These are phyloP conservation scores for Lactifluus rugatus DNA, from an alignment of 768 basidiomycete genomes.

Conservation along the genomic window DNA sequence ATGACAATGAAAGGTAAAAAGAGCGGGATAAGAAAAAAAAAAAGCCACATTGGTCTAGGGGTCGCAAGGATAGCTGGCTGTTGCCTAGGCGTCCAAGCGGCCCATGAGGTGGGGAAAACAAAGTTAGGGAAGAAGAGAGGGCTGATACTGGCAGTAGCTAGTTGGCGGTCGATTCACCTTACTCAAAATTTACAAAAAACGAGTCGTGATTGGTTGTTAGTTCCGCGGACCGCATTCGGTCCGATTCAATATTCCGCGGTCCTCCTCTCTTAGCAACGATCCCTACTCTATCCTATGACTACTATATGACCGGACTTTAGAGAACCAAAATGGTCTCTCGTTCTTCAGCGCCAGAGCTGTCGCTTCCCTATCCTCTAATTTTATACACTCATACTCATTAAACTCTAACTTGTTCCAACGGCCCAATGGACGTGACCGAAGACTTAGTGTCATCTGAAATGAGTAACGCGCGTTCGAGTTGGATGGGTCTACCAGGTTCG, in stretches of 20 bases:
- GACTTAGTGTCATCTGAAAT: conserved; percentile 62
- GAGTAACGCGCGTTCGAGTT: conserved; percentile 39
- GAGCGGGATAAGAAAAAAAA: not conserved
- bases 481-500: conserved; percentile 50
- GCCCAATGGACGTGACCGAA: conserved; percentile 73
- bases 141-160: too few species aligned
- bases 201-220: not conserved
- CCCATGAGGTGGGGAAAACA: conserved; percentile 7
- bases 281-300: conserved; percentile 5
- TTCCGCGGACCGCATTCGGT: not conserved
- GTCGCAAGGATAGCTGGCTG: not conserved
- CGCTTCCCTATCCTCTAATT: conserved; percentile 65
- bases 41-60: not conserved
- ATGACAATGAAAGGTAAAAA: not conserved
- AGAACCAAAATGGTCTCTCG: conserved; percentile 91
- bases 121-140: not conserved
- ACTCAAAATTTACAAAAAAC: not conserved
- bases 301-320: conserved; percentile 68
- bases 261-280: not conserved
- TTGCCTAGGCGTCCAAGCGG: conserved; percentile 10
- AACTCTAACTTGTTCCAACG: conserved; percentile 79
- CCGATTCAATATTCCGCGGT: not conserved
- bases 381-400: conserved; percentile 61
- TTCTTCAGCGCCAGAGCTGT: conserved; percentile 64
- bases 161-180: too few species aligned